Evolutionary conservation across 306 rosid species (phyloP).

Genomic region (Cotoneaster glaucophyllus): DNA sequence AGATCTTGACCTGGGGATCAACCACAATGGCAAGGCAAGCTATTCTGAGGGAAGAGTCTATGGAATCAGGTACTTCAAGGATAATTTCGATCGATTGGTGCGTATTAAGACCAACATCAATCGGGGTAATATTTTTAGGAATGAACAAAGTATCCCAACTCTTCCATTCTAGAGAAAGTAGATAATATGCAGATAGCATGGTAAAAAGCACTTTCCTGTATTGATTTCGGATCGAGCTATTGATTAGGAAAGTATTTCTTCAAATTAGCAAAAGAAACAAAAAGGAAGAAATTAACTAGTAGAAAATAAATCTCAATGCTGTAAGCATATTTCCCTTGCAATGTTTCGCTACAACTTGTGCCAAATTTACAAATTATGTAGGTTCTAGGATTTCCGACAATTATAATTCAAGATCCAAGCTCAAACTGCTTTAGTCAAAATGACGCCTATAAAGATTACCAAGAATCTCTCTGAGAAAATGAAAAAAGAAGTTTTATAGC

Average conservation of each 20-base stretch:
- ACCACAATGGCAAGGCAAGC: conserved; percentile 23
- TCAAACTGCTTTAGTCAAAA: too few species aligned
- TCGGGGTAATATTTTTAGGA: conserved; percentile 49
- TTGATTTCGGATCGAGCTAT: not conserved
- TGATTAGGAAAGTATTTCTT: not conserved
- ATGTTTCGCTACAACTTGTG: not conserved
- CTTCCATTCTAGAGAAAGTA: not conserved
- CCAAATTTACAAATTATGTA: not conserved
- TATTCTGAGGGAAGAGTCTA: conserved; percentile 35
- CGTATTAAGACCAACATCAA: conserved; percentile 48
- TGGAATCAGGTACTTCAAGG: conserved; percentile 37
- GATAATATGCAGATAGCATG: too few species aligned
- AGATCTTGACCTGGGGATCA: conserved; percentile 27
- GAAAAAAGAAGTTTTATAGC: not conserved
- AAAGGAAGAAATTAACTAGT: not conserved
- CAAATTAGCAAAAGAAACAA: not conserved
- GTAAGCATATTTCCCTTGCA: not conserved
- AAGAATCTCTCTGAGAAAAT: too few species aligned
- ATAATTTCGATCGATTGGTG: conserved; percentile 51
- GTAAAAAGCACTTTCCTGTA: too few species aligned
- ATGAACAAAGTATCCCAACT: conserved; percentile 29
- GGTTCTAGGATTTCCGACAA: too few species aligned
- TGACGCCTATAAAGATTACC: too few species aligned
- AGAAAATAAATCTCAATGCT: not conserved
- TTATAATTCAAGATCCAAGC: too few species aligned